A percentile compares a stretch with the other conserved stretches of the same genome.
These are phyloP conservation scores for Corchorus capsularis DNA, from an alignment of 345 rosid genomes.

Conservation along the genomic window DNA sequence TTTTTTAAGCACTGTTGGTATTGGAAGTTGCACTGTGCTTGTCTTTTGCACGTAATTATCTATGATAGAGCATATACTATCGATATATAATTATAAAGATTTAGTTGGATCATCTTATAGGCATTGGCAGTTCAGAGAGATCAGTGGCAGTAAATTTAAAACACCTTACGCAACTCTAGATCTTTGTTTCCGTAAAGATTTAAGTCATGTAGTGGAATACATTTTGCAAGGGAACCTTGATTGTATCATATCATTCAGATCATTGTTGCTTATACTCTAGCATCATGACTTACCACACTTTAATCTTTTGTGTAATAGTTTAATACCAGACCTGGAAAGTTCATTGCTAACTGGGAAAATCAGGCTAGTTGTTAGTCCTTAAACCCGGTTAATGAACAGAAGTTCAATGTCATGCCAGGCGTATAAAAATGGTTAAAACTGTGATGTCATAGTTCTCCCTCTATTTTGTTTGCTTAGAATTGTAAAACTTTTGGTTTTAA, in stretches of 20 bases:
- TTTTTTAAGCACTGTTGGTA: conserved; percentile 9
- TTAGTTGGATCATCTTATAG: conserved; percentile 4
- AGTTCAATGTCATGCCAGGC: background rate
- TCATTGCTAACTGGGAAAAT: background rate
- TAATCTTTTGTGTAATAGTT: background rate
- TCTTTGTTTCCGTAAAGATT: background rate
- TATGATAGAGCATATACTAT: background rate
- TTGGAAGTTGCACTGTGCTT: conserved; percentile 8
- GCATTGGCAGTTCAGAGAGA: background rate
- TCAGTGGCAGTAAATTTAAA: background rate
- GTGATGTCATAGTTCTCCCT: background rate
- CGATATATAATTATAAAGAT: background rate
- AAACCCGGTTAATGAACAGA: background rate
- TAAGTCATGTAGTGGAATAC: too few relatives aligned
- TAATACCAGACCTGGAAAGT: background rate
- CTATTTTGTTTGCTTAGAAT: background rate
- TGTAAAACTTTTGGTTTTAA: background rate
- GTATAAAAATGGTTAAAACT: background rate
- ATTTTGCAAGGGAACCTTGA: background rate
- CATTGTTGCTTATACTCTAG: background rate
- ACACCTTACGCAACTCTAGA: background rate
- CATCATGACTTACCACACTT: background rate
- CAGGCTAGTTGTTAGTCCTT: background rate
- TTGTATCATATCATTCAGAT: background rate
- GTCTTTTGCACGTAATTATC: conserved; percentile 16